Conservation (phyloP, 2,329 filamentous ascomycete species). For the Nectriaceae sp. region DNA sequence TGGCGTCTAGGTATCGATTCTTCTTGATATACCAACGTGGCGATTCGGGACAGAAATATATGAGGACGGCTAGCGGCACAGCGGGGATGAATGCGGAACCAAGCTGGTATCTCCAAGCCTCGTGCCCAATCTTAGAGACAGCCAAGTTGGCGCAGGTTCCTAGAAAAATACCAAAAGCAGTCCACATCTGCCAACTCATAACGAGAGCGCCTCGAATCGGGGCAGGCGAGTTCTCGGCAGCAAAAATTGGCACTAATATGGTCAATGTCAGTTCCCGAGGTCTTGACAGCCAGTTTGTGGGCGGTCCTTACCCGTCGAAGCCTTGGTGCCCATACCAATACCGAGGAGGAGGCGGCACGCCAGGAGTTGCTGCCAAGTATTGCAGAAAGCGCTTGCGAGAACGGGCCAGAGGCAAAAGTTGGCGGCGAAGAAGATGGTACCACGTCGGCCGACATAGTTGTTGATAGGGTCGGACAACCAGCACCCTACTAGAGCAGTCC, state of each 20-base stretch:
- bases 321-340: slow-evolving; percentile 76
- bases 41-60: slow-evolving; percentile 68
- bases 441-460: slow-evolving; percentile 44
- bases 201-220: slow-evolving; percentile 73
- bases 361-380: slow-evolving; percentile 72
- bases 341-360: slow-evolving; percentile 72
- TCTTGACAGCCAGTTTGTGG: background rate
- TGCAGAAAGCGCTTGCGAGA: slow-evolving; percentile 70
- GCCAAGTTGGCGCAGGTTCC: slow-evolving; percentile 64
- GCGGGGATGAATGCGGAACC: slow-evolving; percentile 64
- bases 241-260: slow-evolving; percentile 69
- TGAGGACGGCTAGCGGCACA: slow-evolving; percentile 56
- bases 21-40: slow-evolving; percentile 71
- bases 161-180: slow-evolving; percentile 61
- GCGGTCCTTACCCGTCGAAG: slow-evolving; percentile 51
- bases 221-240: slow-evolving; percentile 72
- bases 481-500: slow-evolving; percentile 54
- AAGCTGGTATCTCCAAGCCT: slow-evolving; percentile 64
- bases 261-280: slow-evolving; percentile 23
- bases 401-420: slow-evolving; percentile 71
- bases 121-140: slow-evolving; percentile 32
- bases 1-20: slow-evolving; percentile 61
- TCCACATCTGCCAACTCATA: slow-evolving; percentile 80
- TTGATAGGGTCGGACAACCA: slow-evolving; percentile 69
- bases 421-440: slow-evolving; percentile 70